These are phyloP conservation scores for Aspergillus sp. DNA, from an alignment of 2,329 filamentous ascomycete genomes.

Conservation along the genomic window DNA sequence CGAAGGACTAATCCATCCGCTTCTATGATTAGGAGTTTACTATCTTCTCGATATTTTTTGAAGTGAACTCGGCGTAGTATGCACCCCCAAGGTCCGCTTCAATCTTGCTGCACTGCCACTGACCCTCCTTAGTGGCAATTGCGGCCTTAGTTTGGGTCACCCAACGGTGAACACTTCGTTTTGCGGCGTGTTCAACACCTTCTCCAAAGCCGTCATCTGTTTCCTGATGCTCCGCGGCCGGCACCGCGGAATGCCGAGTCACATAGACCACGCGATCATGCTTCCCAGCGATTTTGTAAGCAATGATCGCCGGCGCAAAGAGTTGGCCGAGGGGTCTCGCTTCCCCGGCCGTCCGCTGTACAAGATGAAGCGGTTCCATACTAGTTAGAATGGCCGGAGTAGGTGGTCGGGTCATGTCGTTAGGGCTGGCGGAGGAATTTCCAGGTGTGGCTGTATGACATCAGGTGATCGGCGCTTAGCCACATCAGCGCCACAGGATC, in stretches of 20 bases:
- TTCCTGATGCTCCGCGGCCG: constrained; percentile 48
- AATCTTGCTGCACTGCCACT: not conserved
- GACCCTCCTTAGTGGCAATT: constrained; percentile 18
- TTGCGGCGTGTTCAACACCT: constrained; percentile 38
- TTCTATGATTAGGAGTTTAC: constrained; percentile 41
- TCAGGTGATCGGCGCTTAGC: too few species aligned
- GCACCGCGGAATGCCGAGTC: constrained; percentile 47
- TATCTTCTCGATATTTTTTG: constrained; percentile 47
- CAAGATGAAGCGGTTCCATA: not conserved
- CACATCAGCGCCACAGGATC: too few species aligned
- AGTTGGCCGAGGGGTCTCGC: not conserved
- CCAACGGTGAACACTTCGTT: constrained; percentile 20
- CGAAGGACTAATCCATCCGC: too few species aligned
- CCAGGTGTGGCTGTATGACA: too few species aligned
- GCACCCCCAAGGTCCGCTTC: constrained; percentile 4
- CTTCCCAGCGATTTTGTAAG: constrained; percentile 15
- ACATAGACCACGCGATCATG: constrained; percentile 40
- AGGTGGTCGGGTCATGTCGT: too few species aligned
- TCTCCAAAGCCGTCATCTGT: constrained; percentile 47
- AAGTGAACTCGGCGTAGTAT: constrained; percentile 33
- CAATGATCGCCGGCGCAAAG: not conserved
- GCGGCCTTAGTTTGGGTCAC: constrained; percentile 26
- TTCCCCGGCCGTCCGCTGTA: not conserved
- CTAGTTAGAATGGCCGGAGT: too few species aligned
- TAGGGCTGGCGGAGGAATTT: too few species aligned